Base-by-base conservation (phyloP, 306 rosid species). In the Pterocarpus macrocarpus region DNA sequence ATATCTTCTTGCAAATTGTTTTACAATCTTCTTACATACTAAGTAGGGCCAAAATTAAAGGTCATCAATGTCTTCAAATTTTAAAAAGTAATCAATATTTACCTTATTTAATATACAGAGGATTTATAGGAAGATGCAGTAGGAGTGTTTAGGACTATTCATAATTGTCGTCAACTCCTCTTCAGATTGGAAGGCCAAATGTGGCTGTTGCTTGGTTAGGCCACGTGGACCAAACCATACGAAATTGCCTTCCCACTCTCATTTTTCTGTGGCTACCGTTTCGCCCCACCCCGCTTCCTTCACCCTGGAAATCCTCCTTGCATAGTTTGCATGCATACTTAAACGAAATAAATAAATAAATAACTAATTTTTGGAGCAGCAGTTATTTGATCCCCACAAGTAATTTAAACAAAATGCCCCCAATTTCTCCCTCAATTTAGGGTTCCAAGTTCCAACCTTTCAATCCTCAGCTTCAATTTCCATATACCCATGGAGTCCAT, bases 401-500 rank as follows among this genome's bases (percentile, higher is more conserved):
- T 61, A 52, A 72, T 50, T 38, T 13, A 2, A 5, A 3, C 50
- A 34, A 57, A 57, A 77, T 83, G 81, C 30, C 71, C 66, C 65
- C 16, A 73, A 30, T 64, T 52, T 8, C 77, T 57, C 66, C 73
- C 45, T 71, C 61, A 47, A 34, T 30, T 70, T 85, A 86, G 87
- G 88, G 88, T 85, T 83, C 67, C 81, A 8, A 16, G 5, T 52
- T 4, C 58, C 61, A 55, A 13, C 1, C 7, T 44, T 36, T 17
- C 22, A 13, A 52, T 67, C 5, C 30, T 45, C 11, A 33, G n/a
- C 45, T 79, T 79, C 70, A 53, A 44, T 12, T 39, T 76, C 43
- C 59, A 12, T 45, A 10, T 71, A 58, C 3, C 76, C 63, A 92
- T 92, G 97, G 89, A 88, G 8, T 88, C 84, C 33, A 17, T 88